Base-by-base conservation (phyloP, 306 rosid genomes). In the Castanea mollissima region DNA sequence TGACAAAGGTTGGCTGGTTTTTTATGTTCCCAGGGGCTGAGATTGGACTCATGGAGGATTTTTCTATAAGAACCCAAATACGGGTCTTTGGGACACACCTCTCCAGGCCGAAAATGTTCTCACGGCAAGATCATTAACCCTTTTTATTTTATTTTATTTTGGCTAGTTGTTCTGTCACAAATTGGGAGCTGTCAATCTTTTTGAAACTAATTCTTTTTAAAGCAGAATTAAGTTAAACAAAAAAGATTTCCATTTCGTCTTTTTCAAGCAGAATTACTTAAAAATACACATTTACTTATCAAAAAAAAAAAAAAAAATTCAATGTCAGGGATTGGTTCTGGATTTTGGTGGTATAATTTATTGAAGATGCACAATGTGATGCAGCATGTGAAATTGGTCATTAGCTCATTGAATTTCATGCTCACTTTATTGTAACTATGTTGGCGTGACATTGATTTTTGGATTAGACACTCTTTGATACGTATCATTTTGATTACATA, bases 11-110 rank as follows among this genome's bases (percentile, higher is more conserved):
- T 95, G 99, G 99, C 82, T 95, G 59, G 97, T 95, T 78, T 80
- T 95, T 19, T 95, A 95, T 83, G 94, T 89, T 59, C 97, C 99
- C 16, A 85, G 79, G 78, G 99, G 92, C 74, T 77, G 86, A 85
- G 90, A 83, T 35, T 95, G 99, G 99, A 90, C 97, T 83, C 96
- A 89, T 71, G 97, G 97, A 76, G 98, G 96, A 15, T 92, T 86
- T 81, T 95, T 90, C 88, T 89, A 84, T 74, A 91, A 84, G 87
- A 89, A 91, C 73, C 91, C 91, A 12, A 83, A 80, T 71, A 89
- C 97, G 46, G 97, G 87, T 78, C 85, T 91, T 59, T 95, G 99
- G 98, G 97, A 95, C 74, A 95, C 99, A 56, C 99, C 89, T 88
- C n/a, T 21, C 72, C 98, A 95, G 78, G 99, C 97, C 46, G 94